These are phyloP conservation scores for Endocalyx cinctus DNA, from an alignment of 2,329 filamentous ascomycete species.

Conservation along the genomic window DNA sequence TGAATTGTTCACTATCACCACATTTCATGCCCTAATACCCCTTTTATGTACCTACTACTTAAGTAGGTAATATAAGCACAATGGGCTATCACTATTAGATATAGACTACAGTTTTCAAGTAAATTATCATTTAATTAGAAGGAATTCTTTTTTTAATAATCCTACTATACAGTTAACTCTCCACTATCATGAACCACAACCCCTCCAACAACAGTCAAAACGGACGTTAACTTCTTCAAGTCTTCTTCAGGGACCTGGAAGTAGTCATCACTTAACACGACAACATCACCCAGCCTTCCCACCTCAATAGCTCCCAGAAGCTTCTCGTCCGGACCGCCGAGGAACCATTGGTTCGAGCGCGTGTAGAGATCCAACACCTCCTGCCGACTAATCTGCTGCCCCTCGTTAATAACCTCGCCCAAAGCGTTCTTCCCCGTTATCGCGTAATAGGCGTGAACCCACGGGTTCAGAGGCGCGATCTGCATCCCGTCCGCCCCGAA, in stretches of 20 bases:
- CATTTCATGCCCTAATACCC: no score
- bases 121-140: no score
- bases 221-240: constrained; percentile 18
- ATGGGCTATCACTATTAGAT: no score
- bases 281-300: constrained; percentile 21
- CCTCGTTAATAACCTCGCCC: constrained; percentile 20
- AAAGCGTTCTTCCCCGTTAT: constrained; percentile 22
- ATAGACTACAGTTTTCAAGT: no score
- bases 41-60: no score
- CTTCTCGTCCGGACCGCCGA: constrained; percentile 21
- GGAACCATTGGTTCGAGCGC: constrained; percentile 23
- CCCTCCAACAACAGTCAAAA: constrained; percentile 23
- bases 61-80: no score
- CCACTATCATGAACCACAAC: constrained; percentile 16
- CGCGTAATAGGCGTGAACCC: constrained; percentile 24
- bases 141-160: no score
- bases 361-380: constrained; percentile 21
- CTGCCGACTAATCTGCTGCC: constrained; percentile 17
- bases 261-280: constrained; percentile 23
- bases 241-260: constrained; percentile 21
- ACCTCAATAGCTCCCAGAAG: constrained; percentile 20
- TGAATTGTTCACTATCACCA: no score
- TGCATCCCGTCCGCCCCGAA: constrained; percentile 25
- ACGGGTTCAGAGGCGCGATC: constrained; percentile 26
- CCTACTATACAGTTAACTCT: not conserved